Conservation (phyloP, 129 eudicot genomes). For the Flaveria linearis region DNA sequence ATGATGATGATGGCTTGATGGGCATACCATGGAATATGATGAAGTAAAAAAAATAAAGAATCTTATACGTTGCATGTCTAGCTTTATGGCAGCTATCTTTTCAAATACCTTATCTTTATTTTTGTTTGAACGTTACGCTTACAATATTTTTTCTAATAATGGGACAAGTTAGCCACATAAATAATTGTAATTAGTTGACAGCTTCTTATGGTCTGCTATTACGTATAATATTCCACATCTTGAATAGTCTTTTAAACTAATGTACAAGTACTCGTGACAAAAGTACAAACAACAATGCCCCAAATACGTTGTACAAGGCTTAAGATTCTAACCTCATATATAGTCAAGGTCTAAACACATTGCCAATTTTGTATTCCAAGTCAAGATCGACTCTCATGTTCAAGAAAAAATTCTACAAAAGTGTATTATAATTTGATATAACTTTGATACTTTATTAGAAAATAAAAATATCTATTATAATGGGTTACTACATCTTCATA, state of each 20-base stretch:
- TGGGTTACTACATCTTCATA: too few species aligned
- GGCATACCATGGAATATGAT: too few species aligned
- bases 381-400: slow-evolving; percentile 20
- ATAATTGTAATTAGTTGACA: too few species aligned
- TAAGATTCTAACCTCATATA: too few species aligned
- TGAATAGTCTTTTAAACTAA: too few species aligned
- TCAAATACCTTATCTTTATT: background rate
- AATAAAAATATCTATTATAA: background rate
- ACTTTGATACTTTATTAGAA: background rate
- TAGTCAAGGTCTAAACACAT: slow-evolving; percentile 12
- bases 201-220: too few species aligned
- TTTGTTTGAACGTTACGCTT: background rate
- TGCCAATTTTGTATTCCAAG: slow-evolving; percentile 16
- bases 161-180: slow-evolving; percentile 17
- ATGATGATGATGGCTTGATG: slow-evolving; percentile 29
- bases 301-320: too few species aligned
- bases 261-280: too few species aligned
- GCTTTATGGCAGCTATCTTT: background rate
- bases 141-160: slow-evolving; percentile 9
- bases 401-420: background rate
- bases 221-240: too few species aligned
- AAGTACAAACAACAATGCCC: too few species aligned
- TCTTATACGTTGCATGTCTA: slow-evolving; percentile 24
- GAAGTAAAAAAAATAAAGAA: slow-evolving; percentile 16
- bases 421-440: background rate